Percentiles rank a stretch among this genome's conserved stretches.
Evolutionary conservation across 1,284 basidiomycete species (phyloP).

Genomic region (Fomitopsis palustris): DNA sequence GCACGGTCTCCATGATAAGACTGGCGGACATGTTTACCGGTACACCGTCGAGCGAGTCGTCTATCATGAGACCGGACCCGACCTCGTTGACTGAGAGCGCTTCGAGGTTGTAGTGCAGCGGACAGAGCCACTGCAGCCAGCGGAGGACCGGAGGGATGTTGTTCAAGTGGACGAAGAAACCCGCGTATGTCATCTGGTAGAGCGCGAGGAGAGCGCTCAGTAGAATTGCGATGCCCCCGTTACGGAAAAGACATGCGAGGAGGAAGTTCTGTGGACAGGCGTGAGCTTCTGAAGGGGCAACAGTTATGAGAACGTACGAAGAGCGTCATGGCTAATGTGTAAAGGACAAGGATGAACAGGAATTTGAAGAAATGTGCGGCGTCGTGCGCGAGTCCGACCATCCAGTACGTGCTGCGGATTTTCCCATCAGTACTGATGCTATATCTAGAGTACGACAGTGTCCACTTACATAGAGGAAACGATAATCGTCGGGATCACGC

Average conservation of each 20-base stretch:
- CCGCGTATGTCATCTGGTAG: constrained; percentile 83
- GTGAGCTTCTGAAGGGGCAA: not conserved
- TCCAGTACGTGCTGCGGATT: constrained; percentile 73
- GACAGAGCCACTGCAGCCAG: constrained; percentile 82
- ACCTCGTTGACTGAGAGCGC: constrained; percentile 89
- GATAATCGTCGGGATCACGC: constrained; percentile 81
- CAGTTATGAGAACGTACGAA: constrained; percentile 51
- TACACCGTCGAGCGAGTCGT: constrained; percentile 78
- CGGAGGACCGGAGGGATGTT: constrained; percentile 80
- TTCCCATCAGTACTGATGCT: not conserved
- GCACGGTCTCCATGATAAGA: constrained; percentile 78
- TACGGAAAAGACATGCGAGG: constrained; percentile 74
- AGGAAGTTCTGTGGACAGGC: constrained; percentile 70
- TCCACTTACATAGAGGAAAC: constrained; percentile 71
- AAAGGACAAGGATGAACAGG: constrained; percentile 40
- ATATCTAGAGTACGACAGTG: not conserved
- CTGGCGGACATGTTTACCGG: constrained; percentile 74
- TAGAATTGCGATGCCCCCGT: constrained; percentile 87
- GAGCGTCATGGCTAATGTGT: constrained; percentile 78
- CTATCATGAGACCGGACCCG: constrained; percentile 77
- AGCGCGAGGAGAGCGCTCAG: constrained; percentile 73
- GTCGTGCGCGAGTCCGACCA: constrained; percentile 77
- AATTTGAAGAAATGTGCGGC: constrained; percentile 36
- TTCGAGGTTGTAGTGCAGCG: constrained; percentile 75
- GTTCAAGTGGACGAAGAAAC: constrained; percentile 81